phyloP scores from a whole-genome alignment of 176 grass and related monocot genomes.

The Lolium perenne region DNA sequence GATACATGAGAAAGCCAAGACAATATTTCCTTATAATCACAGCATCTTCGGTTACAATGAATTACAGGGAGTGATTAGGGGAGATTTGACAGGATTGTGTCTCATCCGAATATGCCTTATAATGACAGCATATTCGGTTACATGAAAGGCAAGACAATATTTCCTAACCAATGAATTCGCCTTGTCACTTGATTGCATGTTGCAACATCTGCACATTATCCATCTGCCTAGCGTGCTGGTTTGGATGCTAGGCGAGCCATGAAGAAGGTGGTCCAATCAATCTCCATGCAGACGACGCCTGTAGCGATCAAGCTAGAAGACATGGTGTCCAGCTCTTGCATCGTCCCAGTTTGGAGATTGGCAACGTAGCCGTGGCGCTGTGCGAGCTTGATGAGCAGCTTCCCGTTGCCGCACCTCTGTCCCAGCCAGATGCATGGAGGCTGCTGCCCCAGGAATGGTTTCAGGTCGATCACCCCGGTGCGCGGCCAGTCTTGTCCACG shows the following conservation, averaged over 20 bases:
- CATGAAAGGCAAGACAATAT: no score
- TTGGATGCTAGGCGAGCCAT: slow-evolving; percentile 12
- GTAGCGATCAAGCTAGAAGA: not conserved
- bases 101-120: no score
- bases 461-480: slow-evolving; percentile 14
- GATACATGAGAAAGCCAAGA: no score
- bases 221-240: not conserved
- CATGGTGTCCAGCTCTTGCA: not conserved
- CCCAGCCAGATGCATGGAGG: not conserved
- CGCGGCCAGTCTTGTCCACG: not conserved
- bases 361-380: not conserved
- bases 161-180: no score
- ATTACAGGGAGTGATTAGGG: no score
- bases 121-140: no score
- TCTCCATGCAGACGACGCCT: not conserved
- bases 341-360: slow-evolving; percentile 13
- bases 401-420: slow-evolving; percentile 12
- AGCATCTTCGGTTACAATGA: no score
- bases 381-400: slow-evolving; percentile 1
- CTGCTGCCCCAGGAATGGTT: not conserved
- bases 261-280: slow-evolving; percentile 27
- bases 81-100: no score
- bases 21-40: no score
- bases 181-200: no score
- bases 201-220: no score